Evolutionary conservation across 805 yeast species (phyloP), one percentile per base, ranked within the genome.

Genomic region (Suhomyces kilbournensis): DNA sequence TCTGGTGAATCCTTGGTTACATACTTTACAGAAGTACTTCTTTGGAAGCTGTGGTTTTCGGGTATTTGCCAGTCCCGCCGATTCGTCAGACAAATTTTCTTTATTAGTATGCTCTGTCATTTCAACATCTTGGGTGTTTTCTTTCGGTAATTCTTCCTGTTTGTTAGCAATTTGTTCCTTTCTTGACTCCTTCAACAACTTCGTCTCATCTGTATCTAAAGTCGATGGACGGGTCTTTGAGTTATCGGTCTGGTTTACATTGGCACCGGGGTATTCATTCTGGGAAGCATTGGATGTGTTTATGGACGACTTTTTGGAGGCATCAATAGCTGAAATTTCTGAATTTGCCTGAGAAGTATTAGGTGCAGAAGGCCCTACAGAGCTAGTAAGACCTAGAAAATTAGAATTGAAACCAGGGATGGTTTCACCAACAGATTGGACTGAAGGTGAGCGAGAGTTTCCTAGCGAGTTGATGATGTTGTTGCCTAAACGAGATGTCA

Each of bases 1-100:
- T 44, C 94, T 73, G 2, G 90, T 82, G 68, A 87, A 87, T 0
- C 81, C 71, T 56, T 83, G 87, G 49, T 78, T 69, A 62, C 94
- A 87, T 7, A 78, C 75, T 15, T 78, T 73, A 63, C 94, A 87
- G 17, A 67, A 68, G 58, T 74, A 82, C 48, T 65, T 68, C 54
- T 71, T 76, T 3, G 49, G 44, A 5, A 53, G 50, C 19, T 9
- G 44, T 15, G 26, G 14, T n/a, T 35, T 49, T 28, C 26, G 30
- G 34, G 49, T 3, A 10, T 30, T 30, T 14, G 39, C 4, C 35
- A 12, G 46, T 5, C 20, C 35, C 9, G 9, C 25, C 23, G 35
- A 17, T 9, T 44, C 34, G 5, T 44, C 23, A 22, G 43, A 39
- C 23, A 2, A 7, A 9, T 26, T 26, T 10, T 26, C 28, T 26